Percentiles rank a stretch among this genome's conserved stretches.
Conservation (phyloP, 192 early-diverging fungal species). For the Coemansia sp. region DNA sequence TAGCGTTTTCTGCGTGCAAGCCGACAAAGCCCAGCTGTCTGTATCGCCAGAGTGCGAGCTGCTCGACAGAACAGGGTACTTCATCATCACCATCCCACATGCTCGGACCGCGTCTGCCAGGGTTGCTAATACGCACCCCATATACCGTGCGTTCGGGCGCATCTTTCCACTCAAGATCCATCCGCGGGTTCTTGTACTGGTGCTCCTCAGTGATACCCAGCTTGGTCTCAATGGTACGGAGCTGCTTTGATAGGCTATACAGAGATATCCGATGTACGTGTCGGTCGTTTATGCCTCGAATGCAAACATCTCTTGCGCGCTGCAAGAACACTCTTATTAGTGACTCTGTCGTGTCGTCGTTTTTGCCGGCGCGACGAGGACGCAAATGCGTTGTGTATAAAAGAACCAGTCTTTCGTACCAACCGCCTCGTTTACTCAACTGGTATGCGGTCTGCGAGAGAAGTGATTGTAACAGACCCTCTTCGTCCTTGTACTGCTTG, state of each 20-base stretch:
- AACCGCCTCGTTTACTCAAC: conserved; percentile 55
- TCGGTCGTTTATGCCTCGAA: conserved; percentile 57
- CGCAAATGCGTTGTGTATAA: conserved; percentile 55
- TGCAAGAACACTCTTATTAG: conserved; percentile 31
- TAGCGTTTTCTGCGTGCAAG: conserved; percentile 61
- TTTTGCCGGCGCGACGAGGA: conserved; percentile 24
- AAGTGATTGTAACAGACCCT: conserved; percentile 53
- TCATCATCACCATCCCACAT: conserved; percentile 43
- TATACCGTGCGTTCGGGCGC: conserved; percentile 40
- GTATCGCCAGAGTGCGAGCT: conserved; percentile 62
- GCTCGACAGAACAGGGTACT: conserved; percentile 59
- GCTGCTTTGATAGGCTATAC: conserved; percentile 39
- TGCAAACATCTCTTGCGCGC: conserved; percentile 42
- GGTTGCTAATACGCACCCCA: conserved; percentile 32
- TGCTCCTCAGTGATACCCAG: conserved; percentile 8
- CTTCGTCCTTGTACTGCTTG: conserved; percentile 56
- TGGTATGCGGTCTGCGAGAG: conserved; percentile 57
- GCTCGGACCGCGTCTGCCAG: conserved; percentile 46
- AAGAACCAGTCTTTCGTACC: conserved; percentile 65
- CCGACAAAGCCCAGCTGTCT: conserved; percentile 58
- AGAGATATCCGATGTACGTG: conserved; percentile 50
- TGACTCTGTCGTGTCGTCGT: conserved; percentile 20
- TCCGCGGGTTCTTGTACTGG: conserved; percentile 17
- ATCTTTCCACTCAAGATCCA: conserved; percentile 46
- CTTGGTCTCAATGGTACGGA: conserved; percentile 33